Conservation (phyloP, 306 rosid species). For the Quercus engelmannii region DNA sequence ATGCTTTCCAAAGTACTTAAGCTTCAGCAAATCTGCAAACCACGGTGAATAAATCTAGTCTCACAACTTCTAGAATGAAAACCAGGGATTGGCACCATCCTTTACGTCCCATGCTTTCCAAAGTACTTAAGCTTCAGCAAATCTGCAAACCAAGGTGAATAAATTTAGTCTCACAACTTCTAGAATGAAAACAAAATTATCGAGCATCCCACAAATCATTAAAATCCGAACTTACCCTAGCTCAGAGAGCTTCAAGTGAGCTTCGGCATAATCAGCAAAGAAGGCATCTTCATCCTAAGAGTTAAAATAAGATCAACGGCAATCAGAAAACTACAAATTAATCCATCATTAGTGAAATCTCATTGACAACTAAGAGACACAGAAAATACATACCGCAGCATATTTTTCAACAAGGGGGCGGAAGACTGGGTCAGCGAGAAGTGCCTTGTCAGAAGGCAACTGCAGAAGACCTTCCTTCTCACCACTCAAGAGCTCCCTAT, state of each 20-base stretch:
- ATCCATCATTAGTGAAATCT: not conserved
- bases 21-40: constrained; percentile 55
- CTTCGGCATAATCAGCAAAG: constrained; percentile 66
- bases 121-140: constrained; percentile 46
- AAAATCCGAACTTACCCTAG: constrained; percentile 56
- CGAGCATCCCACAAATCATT: not conserved
- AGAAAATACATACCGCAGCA: constrained; percentile 57
- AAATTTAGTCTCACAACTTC: not conserved
- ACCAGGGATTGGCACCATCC: constrained; percentile 16
- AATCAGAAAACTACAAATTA: not conserved
- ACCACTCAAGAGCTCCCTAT: constrained; percentile 69
- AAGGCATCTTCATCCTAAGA: constrained; percentile 87
- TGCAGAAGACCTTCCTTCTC: constrained; percentile 88
- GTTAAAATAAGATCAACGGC: not conserved
- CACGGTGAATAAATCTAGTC: not conserved
- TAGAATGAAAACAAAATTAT: too few relatives aligned
- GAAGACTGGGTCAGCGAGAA: constrained; percentile 75
- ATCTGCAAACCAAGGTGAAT: constrained; percentile 24
- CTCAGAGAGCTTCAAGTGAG: constrained; percentile 88
- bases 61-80: not conserved
- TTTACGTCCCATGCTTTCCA: not conserved
- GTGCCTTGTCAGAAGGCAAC: constrained; percentile 82
- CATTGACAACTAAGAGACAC: not conserved
- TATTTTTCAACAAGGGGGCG: constrained; percentile 98
- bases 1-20: constrained; percentile 18